A percentile compares a stretch with the other conserved stretches of the same genome.
Conservation (phyloP, 2,329 filamentous ascomycete species). For the Aquanectria penicillioides region DNA sequence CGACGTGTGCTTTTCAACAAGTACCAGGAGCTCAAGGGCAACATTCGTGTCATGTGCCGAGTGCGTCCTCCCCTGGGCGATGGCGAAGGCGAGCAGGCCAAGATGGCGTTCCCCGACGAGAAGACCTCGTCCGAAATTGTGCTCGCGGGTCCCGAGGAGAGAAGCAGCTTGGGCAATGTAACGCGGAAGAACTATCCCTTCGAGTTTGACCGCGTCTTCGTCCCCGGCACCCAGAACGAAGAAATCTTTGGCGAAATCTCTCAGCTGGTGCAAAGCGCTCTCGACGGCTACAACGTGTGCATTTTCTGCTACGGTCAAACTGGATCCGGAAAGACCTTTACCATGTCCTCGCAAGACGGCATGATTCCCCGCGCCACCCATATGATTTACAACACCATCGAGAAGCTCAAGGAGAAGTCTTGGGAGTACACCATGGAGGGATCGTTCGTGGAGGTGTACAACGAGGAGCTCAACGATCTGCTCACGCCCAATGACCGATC, state of each 20-base stretch:
- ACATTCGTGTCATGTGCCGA: constrained; percentile 97
- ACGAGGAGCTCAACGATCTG: constrained; percentile 94
- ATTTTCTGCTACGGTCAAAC: constrained; percentile 99
- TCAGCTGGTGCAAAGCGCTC: constrained; percentile 92
- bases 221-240: constrained; percentile 78
- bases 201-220: constrained; percentile 93
- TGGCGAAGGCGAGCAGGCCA: constrained; percentile 72
- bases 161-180: constrained; percentile 79
- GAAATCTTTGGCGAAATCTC: constrained; percentile 97
- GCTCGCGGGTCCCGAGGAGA: constrained; percentile 84
- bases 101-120: constrained; percentile 82
- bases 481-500: constrained; percentile 69
- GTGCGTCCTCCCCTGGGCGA: constrained; percentile 78
- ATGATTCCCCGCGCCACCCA: constrained; percentile 95
- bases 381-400: constrained; percentile 92
- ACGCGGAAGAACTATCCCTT: constrained; percentile 85
- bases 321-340: constrained; percentile 94
- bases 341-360: constrained; percentile 90
- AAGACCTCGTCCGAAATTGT: constrained; percentile 90
- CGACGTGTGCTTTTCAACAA: constrained; percentile 95
- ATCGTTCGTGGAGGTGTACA: constrained; percentile 97
- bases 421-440: constrained; percentile 97
- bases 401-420: constrained; percentile 85
- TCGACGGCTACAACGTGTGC: constrained; percentile 98
- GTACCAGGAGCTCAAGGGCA: constrained; percentile 96